phyloP scores from a whole-genome alignment of 2,329 filamentous ascomycete genomes.

The Colletotrichum sp. region DNA sequence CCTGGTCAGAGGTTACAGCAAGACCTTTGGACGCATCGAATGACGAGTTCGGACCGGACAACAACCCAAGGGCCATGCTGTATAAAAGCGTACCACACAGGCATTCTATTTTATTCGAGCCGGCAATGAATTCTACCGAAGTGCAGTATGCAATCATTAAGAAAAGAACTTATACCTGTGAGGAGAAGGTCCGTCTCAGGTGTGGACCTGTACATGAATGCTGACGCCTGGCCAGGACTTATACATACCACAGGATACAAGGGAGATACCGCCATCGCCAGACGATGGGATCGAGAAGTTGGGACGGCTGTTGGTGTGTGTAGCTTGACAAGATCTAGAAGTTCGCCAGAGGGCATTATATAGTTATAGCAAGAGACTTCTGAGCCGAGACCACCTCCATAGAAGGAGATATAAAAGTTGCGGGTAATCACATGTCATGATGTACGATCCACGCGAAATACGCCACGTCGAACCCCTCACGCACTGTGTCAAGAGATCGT shows the following conservation, averaged over 20 bases:
- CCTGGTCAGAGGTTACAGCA: no score
- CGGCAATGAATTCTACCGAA: not conserved
- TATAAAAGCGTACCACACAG: not conserved
- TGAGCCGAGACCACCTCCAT: rapidly evolving
- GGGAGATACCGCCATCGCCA: rapidly evolving
- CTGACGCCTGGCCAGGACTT: no score
- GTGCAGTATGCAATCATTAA: no score
- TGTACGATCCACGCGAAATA: not conserved
- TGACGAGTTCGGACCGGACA: rapidly evolving
- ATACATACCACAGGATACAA: rapidly evolving
- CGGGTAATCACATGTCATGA: not conserved
- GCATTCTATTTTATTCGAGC: not conserved
- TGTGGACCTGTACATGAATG: rapidly evolving
- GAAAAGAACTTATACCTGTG: not conserved
- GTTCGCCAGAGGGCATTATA: not conserved
- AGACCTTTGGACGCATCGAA: not conserved
- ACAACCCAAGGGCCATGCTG: not conserved
- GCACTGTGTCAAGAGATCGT: rapidly evolving
- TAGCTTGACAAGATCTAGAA: not conserved
- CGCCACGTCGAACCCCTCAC: not conserved
- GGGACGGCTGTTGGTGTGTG: not conserved
- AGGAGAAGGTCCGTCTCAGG: not conserved
- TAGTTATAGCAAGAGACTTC: not conserved
- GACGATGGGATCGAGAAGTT: not conserved
- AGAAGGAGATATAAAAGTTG: rapidly evolving